Evolutionary conservation across 192 early-diverging fungal species (phyloP).

Genomic region (Coemansia aciculifera): DNA sequence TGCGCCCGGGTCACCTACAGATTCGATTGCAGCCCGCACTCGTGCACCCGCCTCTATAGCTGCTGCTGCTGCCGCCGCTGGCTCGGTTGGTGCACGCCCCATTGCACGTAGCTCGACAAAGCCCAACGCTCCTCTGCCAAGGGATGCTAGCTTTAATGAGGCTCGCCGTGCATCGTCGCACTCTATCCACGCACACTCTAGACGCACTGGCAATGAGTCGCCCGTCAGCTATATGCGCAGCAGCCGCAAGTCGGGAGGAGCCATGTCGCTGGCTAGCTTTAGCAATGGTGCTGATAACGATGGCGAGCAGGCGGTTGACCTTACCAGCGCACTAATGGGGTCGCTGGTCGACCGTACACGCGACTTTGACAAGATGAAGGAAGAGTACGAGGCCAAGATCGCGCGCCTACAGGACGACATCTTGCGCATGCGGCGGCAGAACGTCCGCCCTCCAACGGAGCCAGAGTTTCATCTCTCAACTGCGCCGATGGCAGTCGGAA

Average conservation of each 20-base stretch:
- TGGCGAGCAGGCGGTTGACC: conserved; percentile 12
- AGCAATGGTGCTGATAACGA: neutral
- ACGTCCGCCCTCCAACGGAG: neutral
- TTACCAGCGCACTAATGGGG: conserved; percentile 22
- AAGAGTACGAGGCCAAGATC: conserved; percentile 21
- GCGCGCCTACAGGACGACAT: conserved; percentile 25
- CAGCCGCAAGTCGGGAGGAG: neutral
- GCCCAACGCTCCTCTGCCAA: conserved; percentile 13
- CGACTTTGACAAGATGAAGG: conserved; percentile 21
- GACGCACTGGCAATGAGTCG: conserved; percentile 31
- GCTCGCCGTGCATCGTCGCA: conserved; percentile 30
- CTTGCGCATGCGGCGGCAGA: conserved; percentile 22
- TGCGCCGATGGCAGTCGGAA: neutral
- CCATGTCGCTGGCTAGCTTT: conserved; percentile 7
- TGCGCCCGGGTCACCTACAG: conserved; percentile 39
- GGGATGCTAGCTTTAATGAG: conserved; percentile 6
- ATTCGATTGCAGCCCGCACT: conserved; percentile 24
- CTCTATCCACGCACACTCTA: conserved; percentile 16
- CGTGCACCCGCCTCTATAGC: neutral
- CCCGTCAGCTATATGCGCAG: conserved; percentile 17
- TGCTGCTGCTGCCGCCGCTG: neutral
- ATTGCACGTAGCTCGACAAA: conserved; percentile 17
- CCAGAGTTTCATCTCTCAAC: conserved; percentile 5
- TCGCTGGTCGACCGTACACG: conserved; percentile 27
- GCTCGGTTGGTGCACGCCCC: neutral